Evolutionary conservation across 2,329 filamentous ascomycete genomes (phyloP).

Genomic region (Microcyclosporella mali): DNA sequence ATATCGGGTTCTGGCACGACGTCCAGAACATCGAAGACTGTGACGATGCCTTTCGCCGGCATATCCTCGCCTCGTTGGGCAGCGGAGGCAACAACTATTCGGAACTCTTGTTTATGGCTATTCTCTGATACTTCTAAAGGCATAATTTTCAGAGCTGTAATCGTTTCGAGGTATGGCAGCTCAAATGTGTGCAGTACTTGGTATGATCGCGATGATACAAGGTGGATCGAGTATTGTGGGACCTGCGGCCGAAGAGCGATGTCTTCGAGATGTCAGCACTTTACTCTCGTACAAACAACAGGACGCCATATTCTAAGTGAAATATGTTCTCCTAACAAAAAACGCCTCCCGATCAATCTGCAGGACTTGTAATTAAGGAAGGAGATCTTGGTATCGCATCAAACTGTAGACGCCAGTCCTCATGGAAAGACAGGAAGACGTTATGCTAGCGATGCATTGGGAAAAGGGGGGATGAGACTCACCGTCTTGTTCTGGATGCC

Average conservation of each 20-base stretch:
- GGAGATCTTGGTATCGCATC: conserved; percentile 21
- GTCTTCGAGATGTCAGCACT: conserved; percentile 30
- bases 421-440: conserved; percentile 15
- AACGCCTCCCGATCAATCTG: not conserved
- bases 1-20: conserved; percentile 84
- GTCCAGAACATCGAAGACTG: conserved; percentile 84
- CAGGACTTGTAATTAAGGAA: conserved; percentile 7
- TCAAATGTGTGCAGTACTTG: conserved; percentile 68
- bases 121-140: conserved; percentile 86
- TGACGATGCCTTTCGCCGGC: conserved; percentile 74
- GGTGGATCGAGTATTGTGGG: conserved; percentile 66
- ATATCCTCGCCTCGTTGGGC: conserved; percentile 86
- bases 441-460: conserved; percentile 18
- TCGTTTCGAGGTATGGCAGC: conserved; percentile 67
- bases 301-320: not conserved
- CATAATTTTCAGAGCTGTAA: conserved; percentile 76
- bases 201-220: conserved; percentile 73
- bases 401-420: conserved; percentile 26
- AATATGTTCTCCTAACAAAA: not conserved
- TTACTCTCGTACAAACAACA: not conserved
- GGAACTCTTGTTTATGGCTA: conserved; percentile 75
- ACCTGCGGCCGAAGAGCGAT: conserved; percentile 58
- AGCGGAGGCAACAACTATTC: conserved; percentile 80
- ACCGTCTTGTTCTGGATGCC: conserved; percentile 70
- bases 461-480: conserved; percentile 22